phyloP scores from a whole-genome alignment of 306 rosid genomes.

The Trifolium pratense region DNA sequence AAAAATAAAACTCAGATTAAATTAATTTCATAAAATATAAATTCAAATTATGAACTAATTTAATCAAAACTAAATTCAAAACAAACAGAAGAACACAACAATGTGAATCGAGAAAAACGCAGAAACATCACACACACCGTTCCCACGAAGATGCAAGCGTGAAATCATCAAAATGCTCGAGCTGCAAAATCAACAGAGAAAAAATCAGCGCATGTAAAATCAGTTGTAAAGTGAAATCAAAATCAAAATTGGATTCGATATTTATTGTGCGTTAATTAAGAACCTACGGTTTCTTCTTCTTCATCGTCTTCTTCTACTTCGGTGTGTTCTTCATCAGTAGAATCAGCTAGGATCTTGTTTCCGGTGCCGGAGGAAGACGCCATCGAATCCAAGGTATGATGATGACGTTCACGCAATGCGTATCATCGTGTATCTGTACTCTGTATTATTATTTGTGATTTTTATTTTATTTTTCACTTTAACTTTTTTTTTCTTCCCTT shows the following conservation, averaged over 20 bases:
- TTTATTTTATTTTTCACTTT: constrained; percentile 1
- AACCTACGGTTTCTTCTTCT: constrained; percentile 56
- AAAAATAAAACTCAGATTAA: not conserved
- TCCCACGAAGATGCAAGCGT: constrained; percentile 98
- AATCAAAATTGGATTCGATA: constrained; percentile 14
- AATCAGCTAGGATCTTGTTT: constrained; percentile 51
- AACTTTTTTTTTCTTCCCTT: not conserved
- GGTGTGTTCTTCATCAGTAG: constrained; percentile 57
- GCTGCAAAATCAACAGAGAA: constrained; percentile 52
- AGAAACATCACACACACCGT: constrained; percentile 72
- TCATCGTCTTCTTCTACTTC: constrained; percentile 47
- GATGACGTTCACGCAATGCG: constrained; percentile 37
- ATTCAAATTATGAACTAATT: constrained; percentile 1
- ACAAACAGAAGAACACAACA: not conserved
- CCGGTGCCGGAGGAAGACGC: constrained; percentile 72
- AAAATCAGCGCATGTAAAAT: constrained; percentile 14
- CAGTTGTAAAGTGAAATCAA: not conserved
- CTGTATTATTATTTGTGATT: not conserved
- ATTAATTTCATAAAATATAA: not conserved
- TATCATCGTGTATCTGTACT: not conserved
- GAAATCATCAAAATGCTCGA: constrained; percentile 96
- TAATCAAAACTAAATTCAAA: not conserved
- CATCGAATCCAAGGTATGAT: constrained; percentile 56
- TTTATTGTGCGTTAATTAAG: not conserved
- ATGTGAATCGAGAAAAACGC: not conserved